A percentile compares a stretch with the other conserved stretches of the same genome.
Evolutionary conservation across 202 grass and related monocot species (phyloP).

Genomic region (Saccharum hybrid): DNA sequence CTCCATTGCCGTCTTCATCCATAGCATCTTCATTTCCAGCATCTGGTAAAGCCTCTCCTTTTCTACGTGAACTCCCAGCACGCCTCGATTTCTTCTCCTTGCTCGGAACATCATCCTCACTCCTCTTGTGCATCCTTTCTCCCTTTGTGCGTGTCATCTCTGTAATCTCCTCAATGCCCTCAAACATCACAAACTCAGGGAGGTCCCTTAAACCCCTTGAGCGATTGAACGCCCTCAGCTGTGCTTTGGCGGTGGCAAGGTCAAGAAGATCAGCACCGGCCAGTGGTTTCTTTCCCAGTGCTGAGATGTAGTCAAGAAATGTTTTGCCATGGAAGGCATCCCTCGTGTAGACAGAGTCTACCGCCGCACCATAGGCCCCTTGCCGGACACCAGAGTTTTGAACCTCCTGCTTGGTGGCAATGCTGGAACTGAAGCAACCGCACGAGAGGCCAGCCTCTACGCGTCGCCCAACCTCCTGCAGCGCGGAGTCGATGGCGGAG

Average conservation of each 20-base stretch:
- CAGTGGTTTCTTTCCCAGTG: conserved; percentile 54
- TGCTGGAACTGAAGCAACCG: conserved; percentile 40
- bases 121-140: conserved; percentile 41
- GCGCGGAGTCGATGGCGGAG: conserved; percentile 52
- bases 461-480: conserved; percentile 62
- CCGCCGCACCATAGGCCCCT: conserved; percentile 32
- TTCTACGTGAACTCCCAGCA: conserved; percentile 8
- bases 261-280: conserved; percentile 52
- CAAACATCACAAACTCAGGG: conserved; percentile 53
- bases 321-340: conserved; percentile 44
- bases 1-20: conserved; percentile 22
- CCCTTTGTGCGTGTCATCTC: conserved; percentile 15
- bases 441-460: conserved; percentile 61
- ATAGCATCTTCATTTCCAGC: conserved; percentile 18
- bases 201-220: conserved; percentile 61
- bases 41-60: conserved; percentile 24
- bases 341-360: conserved; percentile 56
- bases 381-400: conserved; percentile 67
- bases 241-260: conserved; percentile 56
- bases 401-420: conserved; percentile 49
- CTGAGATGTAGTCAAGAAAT: conserved; percentile 59
- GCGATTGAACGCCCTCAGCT: conserved; percentile 71
- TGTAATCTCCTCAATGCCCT: conserved; percentile 47
- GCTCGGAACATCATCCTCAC: conserved; percentile 31
- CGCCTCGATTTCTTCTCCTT: conserved; percentile 39